These are phyloP conservation scores for Botryobasidium botryosum DNA, from an alignment of 768 basidiomycete species.

Conservation along the genomic window DNA sequence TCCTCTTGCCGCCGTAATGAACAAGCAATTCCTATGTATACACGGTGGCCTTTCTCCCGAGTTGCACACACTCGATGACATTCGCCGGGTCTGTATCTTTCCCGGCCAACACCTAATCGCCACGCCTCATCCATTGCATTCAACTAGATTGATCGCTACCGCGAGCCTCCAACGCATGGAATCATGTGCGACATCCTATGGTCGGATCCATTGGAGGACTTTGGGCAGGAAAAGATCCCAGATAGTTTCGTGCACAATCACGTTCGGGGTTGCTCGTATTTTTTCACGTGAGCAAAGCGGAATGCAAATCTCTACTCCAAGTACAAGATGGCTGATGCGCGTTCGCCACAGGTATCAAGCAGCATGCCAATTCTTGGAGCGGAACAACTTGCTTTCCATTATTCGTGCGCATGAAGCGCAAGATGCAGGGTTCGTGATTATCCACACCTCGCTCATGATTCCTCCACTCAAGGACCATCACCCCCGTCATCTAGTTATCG, in stretches of 20 bases:
- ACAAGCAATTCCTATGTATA: slow-evolving; percentile 98
- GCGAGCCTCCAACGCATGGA: slow-evolving; percentile 93
- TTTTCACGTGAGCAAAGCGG: slow-evolving; percentile 60
- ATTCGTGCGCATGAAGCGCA: slow-evolving; percentile 98
- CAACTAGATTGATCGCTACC: slow-evolving; percentile 82
- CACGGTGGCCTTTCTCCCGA: slow-evolving; percentile 96
- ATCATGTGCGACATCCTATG: slow-evolving; percentile 98
- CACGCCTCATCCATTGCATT: slow-evolving; percentile 4
- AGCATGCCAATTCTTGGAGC: slow-evolving; percentile 91
- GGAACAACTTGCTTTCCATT: slow-evolving; percentile 91
- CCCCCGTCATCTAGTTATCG: slow-evolving; percentile 44
- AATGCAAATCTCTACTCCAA: background rate
- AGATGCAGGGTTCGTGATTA: slow-evolving; percentile 63
- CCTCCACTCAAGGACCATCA: background rate
- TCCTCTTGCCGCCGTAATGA: slow-evolving; percentile 95
- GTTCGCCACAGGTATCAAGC: slow-evolving; percentile 75
- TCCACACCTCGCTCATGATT: background rate
- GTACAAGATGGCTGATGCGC: too few relatives aligned
- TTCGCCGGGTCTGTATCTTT: slow-evolving; percentile 45
- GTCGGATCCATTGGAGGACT: slow-evolving; percentile 97
- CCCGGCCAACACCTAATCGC: slow-evolving; percentile 2
- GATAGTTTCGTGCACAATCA: slow-evolving; percentile 93
- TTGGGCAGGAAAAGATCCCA: slow-evolving; percentile 79
- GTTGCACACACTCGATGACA: slow-evolving; percentile 86
- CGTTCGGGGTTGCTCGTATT: slow-evolving; percentile 92